Conservation (phyloP, 2,329 filamentous ascomycete species). For the Aureobasidium mangrovei region DNA sequence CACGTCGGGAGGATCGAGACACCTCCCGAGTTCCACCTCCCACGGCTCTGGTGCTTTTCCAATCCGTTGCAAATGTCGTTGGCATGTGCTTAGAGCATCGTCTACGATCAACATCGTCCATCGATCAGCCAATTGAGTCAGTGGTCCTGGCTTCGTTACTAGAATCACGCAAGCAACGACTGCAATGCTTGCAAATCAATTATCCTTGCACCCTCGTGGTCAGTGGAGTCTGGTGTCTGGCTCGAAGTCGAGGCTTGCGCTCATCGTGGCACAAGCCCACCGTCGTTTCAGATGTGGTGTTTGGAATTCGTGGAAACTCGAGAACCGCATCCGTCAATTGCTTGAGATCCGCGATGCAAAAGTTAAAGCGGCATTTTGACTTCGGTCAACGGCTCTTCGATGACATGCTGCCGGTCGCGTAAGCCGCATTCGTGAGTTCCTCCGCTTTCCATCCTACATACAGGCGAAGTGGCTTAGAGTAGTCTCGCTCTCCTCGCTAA, state of each 20-base stretch:
- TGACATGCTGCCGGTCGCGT: not conserved
- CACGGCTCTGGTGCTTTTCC: not conserved
- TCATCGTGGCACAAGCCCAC: not conserved
- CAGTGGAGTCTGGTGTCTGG: no score
- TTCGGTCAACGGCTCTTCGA: no score
- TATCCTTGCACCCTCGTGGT: not conserved
- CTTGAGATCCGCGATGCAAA: no score
- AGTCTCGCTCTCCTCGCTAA: slow-evolving; percentile 4
- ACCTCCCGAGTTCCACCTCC: not conserved
- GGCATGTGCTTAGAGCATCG: not conserved
- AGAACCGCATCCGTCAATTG: no score
- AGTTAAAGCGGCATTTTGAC: no score
- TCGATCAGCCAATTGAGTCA: not conserved
- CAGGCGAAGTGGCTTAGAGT: not conserved
- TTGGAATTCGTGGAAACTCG: not conserved
- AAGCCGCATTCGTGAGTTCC: not conserved
- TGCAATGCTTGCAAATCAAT: no score
- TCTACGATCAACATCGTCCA: not conserved
- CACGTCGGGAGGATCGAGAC: no score
- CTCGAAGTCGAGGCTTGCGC: no score
- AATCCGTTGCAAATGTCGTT: not conserved
- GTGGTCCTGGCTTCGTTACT: not conserved
- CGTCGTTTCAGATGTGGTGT: not conserved
- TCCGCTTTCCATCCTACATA: not conserved
- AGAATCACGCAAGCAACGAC: not conserved